These are phyloP conservation scores for Aspergillus bertholletiae DNA, from an alignment of 495 filamentous ascomycete genomes.

Conservation along the genomic window DNA sequence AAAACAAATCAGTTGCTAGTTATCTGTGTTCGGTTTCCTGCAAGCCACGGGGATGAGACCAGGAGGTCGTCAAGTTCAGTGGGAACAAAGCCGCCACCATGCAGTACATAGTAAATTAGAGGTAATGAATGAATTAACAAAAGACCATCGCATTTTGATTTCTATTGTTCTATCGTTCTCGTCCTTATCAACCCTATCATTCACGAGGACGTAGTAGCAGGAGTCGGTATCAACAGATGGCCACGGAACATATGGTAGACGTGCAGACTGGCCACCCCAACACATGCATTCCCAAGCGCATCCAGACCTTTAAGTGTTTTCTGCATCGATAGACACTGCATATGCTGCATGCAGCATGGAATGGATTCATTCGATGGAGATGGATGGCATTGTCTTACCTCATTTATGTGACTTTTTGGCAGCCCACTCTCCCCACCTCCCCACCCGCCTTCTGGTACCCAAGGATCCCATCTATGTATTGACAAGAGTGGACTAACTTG, in stretches of 20 bases:
- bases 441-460: slow-evolving; percentile 4
- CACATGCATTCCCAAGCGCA: not conserved
- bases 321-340: not conserved
- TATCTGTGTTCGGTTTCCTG: no score
- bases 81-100: not conserved
- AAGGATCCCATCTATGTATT: not conserved
- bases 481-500: not conserved
- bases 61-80: no score
- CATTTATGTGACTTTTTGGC: not conserved
- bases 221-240: not conserved
- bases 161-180: no score
- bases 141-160: no score
- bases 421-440: not conserved
- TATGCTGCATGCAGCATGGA: slow-evolving; percentile 1
- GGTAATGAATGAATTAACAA: no score
- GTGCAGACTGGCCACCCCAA: not conserved
- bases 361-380: not conserved
- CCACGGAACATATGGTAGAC: not conserved
- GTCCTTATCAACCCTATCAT: not conserved
- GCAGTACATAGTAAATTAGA: not conserved
- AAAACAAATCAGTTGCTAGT: no score
- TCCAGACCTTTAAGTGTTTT: not conserved
- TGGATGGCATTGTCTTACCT: not conserved
- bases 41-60: no score
- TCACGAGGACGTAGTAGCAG: not conserved